These are phyloP conservation scores for Phellopilus nigrolimitatus DNA, from an alignment of 1,284 basidiomycete species.

Conservation along the genomic window DNA sequence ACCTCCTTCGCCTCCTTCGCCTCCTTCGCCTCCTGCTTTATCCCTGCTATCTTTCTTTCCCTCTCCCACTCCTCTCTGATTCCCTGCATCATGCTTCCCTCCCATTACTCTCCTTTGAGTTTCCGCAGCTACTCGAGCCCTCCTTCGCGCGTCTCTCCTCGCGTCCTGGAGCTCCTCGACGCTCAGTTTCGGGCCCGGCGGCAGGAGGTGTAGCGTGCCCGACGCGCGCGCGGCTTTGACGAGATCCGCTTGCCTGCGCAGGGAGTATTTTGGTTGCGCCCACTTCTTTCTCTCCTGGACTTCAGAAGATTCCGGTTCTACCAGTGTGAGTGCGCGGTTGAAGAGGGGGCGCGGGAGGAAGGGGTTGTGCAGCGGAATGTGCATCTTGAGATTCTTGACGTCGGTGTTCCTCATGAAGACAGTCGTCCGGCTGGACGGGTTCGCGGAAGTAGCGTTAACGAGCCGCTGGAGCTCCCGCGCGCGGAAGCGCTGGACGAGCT, in stretches of 20 bases:
- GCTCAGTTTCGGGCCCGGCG: slow-evolving; percentile 19
- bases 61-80: too few species aligned
- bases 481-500: slow-evolving; percentile 21
- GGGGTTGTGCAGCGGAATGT: slow-evolving; percentile 9
- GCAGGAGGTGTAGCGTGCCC: slow-evolving; percentile 23
- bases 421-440: not conserved
- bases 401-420: not conserved
- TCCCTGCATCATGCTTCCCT: not conserved
- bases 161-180: slow-evolving; percentile 6
- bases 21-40: not conserved
- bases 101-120: not conserved
- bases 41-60: not conserved
- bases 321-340: not conserved
- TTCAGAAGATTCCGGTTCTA: not conserved
- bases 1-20: not conserved
- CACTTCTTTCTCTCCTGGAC: slow-evolving; percentile 36
- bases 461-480: slow-evolving; percentile 20
- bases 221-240: slow-evolving; percentile 58
- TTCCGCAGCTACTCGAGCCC: not conserved
- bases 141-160: slow-evolving; percentile 3
- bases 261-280: slow-evolving; percentile 63
- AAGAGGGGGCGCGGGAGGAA: slow-evolving; percentile 13
- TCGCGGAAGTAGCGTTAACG: not conserved
- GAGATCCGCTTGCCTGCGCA: slow-evolving; percentile 71
- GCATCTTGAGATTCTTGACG: not conserved